Evolutionary conservation across 192 early-diverging fungal genomes (phyloP), one percentile per base, ranked within the genome.

Genomic region (Umbelopsis sp.): DNA sequence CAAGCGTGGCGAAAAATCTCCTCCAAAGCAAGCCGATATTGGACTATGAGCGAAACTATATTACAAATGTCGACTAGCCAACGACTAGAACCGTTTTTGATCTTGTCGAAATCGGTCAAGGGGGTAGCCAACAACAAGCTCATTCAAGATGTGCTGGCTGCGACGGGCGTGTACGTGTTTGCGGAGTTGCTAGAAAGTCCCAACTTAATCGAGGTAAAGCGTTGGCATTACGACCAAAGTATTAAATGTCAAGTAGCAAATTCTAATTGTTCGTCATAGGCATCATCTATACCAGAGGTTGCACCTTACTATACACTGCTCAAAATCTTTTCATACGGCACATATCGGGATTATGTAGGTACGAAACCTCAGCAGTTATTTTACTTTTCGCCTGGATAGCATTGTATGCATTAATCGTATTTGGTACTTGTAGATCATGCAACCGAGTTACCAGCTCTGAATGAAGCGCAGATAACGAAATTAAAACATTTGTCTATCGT

Each of bases 251-350:
- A 10, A 4, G 6, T 41, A 41, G 10, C 1, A 41, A 10, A 41
- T 41, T 41, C 37, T 41, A 41, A 41, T 9, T 10, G 5, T 1
- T 41, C 37, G 37, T 53, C 46, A 74, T 78, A 90, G 83, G 71
- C 81, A 18, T 68, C 77, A 49, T 64, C 71, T 16, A 73, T 78
- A 33, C 84, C 85, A 37, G 84, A 91, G 41, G 77, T 84, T 37
- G 49, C 49, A 30, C 78, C 81, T 25, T 87, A 82, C 70, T 80
- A 79, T 35, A 77, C 75, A n/a, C 69, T 93, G 18, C 81, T 96
- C 46, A 66, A 87, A 49, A 70, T 93, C 18, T 96, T 95, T 81
- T 86, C 92, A n/a, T 96, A 87, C 77, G 93, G 93, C 35, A 93
- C 91, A 7, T 95, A 84, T 67, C 74, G 73, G 51, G 92, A 94